Percentiles rank a stretch among this genome's conserved stretches.
Evolutionary conservation across 345 rosid genomes (phyloP).

Genomic region (Brassica cretica): DNA sequence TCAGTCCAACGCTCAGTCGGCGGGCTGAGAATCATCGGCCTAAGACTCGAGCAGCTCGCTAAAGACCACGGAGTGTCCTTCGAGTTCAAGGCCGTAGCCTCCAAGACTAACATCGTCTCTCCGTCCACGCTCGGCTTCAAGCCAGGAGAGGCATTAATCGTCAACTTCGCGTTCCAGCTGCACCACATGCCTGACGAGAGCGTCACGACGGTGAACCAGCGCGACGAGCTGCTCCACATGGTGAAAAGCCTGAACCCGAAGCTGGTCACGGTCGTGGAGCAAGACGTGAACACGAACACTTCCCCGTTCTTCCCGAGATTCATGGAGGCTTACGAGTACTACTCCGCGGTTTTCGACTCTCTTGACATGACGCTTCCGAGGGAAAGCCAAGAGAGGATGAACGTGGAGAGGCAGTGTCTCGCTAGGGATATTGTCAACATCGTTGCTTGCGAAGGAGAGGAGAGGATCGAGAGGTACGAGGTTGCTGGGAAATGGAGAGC

Average conservation of each 20-base stretch:
- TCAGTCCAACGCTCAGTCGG: conserved; percentile 86
- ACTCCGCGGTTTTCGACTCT: conserved; percentile 86
- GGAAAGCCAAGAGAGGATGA: conserved; percentile 94
- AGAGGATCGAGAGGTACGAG: conserved; percentile 86
- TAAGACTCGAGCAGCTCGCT: conserved; percentile 80
- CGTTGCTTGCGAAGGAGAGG: conserved; percentile 96
- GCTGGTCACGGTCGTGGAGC: conserved; percentile 92
- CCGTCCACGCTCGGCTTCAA: conserved; percentile 65
- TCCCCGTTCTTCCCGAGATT: conserved; percentile 84
- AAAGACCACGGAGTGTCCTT: conserved; percentile 63
- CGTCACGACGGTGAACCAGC: conserved; percentile 80
- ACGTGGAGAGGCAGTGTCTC: conserved; percentile 90
- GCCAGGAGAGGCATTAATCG: conserved; percentile 73
- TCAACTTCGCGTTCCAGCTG: conserved; percentile 95
- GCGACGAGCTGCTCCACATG: conserved; percentile 92
- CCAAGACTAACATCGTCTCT: conserved; percentile 68
- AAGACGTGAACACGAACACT: conserved; percentile 90
- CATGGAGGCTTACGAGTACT: conserved; percentile 80
- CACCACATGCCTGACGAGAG: conserved; percentile 99
- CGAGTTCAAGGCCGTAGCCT: conserved; percentile 68
- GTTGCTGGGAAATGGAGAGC: conserved; percentile 96
- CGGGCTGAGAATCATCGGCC: conserved; percentile 72
- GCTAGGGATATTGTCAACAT: conserved; percentile 94
- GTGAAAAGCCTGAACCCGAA: conserved; percentile 86
- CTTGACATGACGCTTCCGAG: conserved; percentile 88